Base-by-base conservation (phyloP, 345 rosid genomes). In the Eucalyptus regnans region DNA sequence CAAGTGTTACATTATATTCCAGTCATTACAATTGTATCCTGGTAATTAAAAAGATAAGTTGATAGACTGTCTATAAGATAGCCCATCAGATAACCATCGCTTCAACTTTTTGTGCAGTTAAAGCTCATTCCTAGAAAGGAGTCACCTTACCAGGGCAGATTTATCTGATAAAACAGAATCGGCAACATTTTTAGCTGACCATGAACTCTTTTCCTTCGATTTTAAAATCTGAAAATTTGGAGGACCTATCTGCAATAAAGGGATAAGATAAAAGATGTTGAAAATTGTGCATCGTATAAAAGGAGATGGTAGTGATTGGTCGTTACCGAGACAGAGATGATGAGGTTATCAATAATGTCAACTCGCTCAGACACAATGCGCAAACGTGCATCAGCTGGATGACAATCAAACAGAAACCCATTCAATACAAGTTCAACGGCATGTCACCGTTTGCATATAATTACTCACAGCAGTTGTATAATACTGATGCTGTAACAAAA, bases 141-240 rank as follows among this genome's bases (percentile, higher is more conserved):
- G 83, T 91, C 76, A 88, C 31, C 89, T 93, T 96, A 97, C 99
- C 97, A 95, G 89, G 48, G 98, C 97, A 10, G 99, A 96, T 89
- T 96, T 97, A 94, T 96, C 98, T 80, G 99, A 92, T 87, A 96
- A 94, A 54, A 97, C 98, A 91, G 99, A 95, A 91, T 97, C 99
- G 64, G 98, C 97, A 86, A 97, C 96, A 90, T 95, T 97, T 93
- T 96, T 96, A 80, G 99, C 98, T 64, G 88, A 90, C 99, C 98
- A 96, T 81, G 92, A 90, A 89, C 93, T 95, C 94, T 95, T 97
- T 52, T 97, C 99, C 91, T 96, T 94, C 12, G 96, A 93, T 90
- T 95, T 96, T 91, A 96, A 56, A 90, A 96, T 90, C 90, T 92
- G 93, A 89, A 90, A 86, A 94, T 95, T 96, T n/a, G 98, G 99